Percentiles rank a stretch among this genome's conserved stretches.
These are phyloP conservation scores for Trichosporon sp. DNA, from an alignment of 1,284 basidiomycete species.

Conservation along the genomic window DNA sequence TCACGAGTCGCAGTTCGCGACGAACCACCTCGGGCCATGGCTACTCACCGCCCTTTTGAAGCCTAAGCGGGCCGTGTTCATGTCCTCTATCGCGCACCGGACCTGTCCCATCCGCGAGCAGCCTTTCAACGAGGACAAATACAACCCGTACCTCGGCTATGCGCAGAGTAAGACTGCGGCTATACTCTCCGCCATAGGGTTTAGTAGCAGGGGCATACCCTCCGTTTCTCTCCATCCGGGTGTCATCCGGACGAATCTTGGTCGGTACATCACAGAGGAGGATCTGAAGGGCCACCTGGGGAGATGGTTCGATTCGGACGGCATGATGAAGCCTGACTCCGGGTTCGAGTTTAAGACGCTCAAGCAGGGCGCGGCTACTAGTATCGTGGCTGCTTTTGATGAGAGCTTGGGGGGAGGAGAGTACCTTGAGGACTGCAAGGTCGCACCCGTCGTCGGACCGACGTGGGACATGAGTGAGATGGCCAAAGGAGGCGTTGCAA, in stretches of 20 bases:
- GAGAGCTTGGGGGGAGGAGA: slow-evolving; percentile 4
- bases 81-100: slow-evolving; percentile 12
- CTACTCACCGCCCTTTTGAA: slow-evolving; percentile 26
- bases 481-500: neutral
- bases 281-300: neutral
- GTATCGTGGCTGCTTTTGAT: slow-evolving; percentile 12
- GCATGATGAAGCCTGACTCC: neutral
- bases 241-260: slow-evolving; percentile 11
- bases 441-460: neutral
- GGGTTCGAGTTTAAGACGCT: neutral
- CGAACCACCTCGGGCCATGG: slow-evolving; percentile 33
- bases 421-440: slow-evolving; percentile 11
- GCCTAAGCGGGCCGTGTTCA: slow-evolving; percentile 15
- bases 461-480: neutral
- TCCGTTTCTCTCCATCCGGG: slow-evolving; percentile 15
- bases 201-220: slow-evolving; percentile 14
- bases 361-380: slow-evolving; percentile 11
- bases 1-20: slow-evolving; percentile 31
- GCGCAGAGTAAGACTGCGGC: slow-evolving; percentile 22
- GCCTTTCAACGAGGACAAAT: too few relatives aligned
- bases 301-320: slow-evolving; percentile 6
- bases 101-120: slow-evolving; percentile 5
- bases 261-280: neutral
- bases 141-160: slow-evolving; percentile 12
- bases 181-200: slow-evolving; percentile 10